phyloP scores from a whole-genome alignment of 2,329 filamentous ascomycete species.

The Talaromyces verruculosus region DNA sequence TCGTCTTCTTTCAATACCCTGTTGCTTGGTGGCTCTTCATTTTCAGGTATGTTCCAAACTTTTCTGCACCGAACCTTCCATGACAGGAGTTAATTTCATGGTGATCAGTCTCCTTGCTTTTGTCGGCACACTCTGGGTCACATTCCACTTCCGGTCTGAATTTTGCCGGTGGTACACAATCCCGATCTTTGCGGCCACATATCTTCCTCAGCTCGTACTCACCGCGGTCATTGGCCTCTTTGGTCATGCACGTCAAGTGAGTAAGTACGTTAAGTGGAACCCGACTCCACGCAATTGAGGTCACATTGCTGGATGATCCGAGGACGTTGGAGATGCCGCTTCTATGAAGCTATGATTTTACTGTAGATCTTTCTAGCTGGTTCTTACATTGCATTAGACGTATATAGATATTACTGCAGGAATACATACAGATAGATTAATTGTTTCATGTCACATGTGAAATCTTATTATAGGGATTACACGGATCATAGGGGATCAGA shows the following conservation, averaged over 20 bases:
- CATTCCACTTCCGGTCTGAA: constrained; percentile 48
- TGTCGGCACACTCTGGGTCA: constrained; percentile 49
- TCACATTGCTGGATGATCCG: not conserved
- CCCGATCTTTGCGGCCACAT: constrained; percentile 44
- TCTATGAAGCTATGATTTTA: not conserved
- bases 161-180: constrained; percentile 46
- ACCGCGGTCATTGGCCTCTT: constrained; percentile 49
- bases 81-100: not conserved
- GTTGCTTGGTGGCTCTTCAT: constrained; percentile 51
- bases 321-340: not conserved
- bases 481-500: not conserved
- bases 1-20: constrained; percentile 52
- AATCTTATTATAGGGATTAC: not conserved
- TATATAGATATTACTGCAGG: not conserved
- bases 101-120: constrained; percentile 42
- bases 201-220: constrained; percentile 47
- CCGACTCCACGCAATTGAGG: constrained; percentile 37
- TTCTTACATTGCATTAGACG: not conserved
- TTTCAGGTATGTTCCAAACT: constrained; percentile 35
- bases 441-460: not conserved
- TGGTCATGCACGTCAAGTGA: constrained; percentile 49
- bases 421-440: not conserved
- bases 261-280: constrained; percentile 50
- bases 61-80: not conserved
- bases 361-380: constrained; percentile 3